These are phyloP conservation scores for Chimonanthus praecox DNA, from an alignment of 164 flowering plant species.

Conservation along the genomic window DNA sequence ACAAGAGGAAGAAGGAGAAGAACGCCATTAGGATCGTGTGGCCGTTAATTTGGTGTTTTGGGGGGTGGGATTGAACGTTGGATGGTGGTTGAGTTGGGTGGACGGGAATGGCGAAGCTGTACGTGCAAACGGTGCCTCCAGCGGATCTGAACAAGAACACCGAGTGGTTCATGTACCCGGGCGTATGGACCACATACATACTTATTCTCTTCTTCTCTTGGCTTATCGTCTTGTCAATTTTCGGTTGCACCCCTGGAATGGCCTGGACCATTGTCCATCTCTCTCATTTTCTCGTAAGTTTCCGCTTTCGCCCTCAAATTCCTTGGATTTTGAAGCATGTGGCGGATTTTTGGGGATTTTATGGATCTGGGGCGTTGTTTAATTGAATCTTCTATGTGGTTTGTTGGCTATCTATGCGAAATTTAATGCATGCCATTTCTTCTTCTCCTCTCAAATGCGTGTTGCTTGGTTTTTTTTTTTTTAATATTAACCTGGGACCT, in stretches of 20 bases:
- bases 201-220: constrained; percentile 60
- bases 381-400: too few relatives aligned
- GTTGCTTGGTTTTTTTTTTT: too few relatives aligned
- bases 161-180: constrained; percentile 77
- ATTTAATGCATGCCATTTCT: too few relatives aligned
- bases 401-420: too few relatives aligned
- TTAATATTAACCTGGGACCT: too few relatives aligned
- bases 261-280: constrained; percentile 72
- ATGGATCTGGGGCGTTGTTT: too few relatives aligned
- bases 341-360: not conserved
- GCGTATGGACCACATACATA: constrained; percentile 69
- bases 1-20: too few relatives aligned
- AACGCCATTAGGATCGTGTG: too few relatives aligned
- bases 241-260: constrained; percentile 65
- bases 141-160: constrained; percentile 67
- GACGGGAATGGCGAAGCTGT: constrained; percentile 39
- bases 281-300: constrained; percentile 48
- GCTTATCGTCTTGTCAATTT: constrained; percentile 51
- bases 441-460: too few relatives aligned
- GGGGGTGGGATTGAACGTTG: too few relatives aligned
- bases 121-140: constrained; percentile 42
- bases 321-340: not conserved
- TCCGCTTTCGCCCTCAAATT: not conserved
- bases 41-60: too few relatives aligned
- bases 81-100: too few relatives aligned